Conservation (phyloP, 345 rosid genomes). For the Acer negundo region DNA sequence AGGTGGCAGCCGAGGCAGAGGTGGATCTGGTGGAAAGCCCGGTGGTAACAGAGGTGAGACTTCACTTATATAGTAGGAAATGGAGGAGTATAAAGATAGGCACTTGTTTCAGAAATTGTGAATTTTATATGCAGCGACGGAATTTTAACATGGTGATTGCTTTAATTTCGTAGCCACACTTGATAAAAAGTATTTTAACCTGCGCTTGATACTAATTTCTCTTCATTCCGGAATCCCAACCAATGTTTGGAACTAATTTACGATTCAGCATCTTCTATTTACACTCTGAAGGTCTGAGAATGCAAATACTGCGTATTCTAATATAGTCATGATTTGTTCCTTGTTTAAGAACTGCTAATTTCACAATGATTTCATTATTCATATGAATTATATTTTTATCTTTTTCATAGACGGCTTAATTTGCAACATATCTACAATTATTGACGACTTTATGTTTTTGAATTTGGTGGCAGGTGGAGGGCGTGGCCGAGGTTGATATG, state of each 20-base stretch:
- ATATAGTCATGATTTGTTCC: background rate
- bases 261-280: background rate
- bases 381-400: background rate
- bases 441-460: background rate
- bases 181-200: background rate
- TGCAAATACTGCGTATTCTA: background rate
- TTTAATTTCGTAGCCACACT: background rate
- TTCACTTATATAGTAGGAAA: background rate
- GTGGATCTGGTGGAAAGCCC: slow-evolving; percentile 58
- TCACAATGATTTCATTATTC: background rate
- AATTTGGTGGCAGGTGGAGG: slow-evolving; percentile 49
- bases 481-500: slow-evolving; percentile 55
- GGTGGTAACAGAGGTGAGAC: slow-evolving; percentile 62
- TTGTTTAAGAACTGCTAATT: background rate
- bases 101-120: background rate
- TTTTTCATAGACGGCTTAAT: background rate
- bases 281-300: background rate
- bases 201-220: background rate
- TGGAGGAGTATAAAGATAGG: background rate
- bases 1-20: slow-evolving; percentile 74
- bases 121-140: background rate
- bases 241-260: background rate
- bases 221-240: background rate
- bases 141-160: background rate
- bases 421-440: background rate